Evolutionary conservation across 2,329 filamentous ascomycete genomes (phyloP).

Genomic region (Xylariaceae sp.): DNA sequence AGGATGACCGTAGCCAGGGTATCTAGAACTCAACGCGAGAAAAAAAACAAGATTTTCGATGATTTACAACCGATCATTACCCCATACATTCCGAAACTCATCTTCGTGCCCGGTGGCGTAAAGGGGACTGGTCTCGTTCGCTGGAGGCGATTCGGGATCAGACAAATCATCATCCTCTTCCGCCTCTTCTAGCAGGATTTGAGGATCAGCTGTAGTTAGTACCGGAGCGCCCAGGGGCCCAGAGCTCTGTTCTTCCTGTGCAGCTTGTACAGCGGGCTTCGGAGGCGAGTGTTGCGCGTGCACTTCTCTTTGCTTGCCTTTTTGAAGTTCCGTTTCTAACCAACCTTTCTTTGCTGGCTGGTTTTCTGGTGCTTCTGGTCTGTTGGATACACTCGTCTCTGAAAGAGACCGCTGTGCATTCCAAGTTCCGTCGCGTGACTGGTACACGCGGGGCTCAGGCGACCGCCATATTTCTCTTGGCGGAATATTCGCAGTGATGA

Average conservation of each 20-base stretch:
- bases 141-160: constrained; percentile 21
- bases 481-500: constrained; percentile 78
- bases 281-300: neutral
- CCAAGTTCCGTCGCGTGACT: constrained; percentile 33
- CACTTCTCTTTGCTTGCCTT: constrained; percentile 31
- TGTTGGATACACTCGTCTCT: constrained; percentile 30
- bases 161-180: constrained; percentile 32
- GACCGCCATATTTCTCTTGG: constrained; percentile 63
- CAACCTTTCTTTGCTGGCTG: constrained; percentile 23
- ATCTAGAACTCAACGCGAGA: constrained; percentile 22
- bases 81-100: constrained; percentile 31
- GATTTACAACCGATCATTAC: constrained; percentile 24
- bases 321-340: constrained; percentile 29
- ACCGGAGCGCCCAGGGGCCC: constrained; percentile 33
- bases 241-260: constrained; percentile 26
- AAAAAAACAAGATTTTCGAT: constrained; percentile 12
- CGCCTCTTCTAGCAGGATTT: constrained; percentile 33
- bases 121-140: constrained; percentile 19
- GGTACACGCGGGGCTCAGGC: constrained; percentile 33
- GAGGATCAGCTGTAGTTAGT: constrained; percentile 31
- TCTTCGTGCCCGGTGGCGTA: constrained; percentile 27
- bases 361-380: constrained; percentile 15
- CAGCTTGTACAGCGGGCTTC: constrained; percentile 20
- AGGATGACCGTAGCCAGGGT: constrained; percentile 14
- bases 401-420: constrained; percentile 25